A percentile compares a stretch with the other conserved stretches of the same genome.
phyloP scores from a whole-genome alignment of 306 rosid species.

The Astragalus glycyphyllos region DNA sequence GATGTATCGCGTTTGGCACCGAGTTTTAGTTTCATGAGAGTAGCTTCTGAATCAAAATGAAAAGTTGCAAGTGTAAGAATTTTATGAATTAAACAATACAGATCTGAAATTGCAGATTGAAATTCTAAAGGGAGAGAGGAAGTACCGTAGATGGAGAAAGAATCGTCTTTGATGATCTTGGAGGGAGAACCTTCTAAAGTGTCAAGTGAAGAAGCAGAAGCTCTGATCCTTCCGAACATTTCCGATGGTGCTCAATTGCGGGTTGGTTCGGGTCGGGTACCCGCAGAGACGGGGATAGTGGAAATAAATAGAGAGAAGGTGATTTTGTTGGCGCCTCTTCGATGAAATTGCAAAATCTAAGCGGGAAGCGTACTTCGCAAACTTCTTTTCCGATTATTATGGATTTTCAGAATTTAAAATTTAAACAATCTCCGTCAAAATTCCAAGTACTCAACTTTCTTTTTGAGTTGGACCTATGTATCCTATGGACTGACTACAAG shows the following conservation, averaged over 20 bases:
- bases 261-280: slow-evolving; percentile 21
- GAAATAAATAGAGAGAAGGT: slow-evolving; percentile 3
- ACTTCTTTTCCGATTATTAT: slow-evolving; percentile 5
- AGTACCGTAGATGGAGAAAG: slow-evolving; percentile 84
- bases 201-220: slow-evolving; percentile 68
- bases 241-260: neutral
- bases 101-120: slow-evolving; percentile 33
- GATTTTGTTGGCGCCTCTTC: slow-evolving; percentile 39
- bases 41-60: slow-evolving; percentile 65
- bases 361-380: slow-evolving; percentile 63
- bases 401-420: neutral
- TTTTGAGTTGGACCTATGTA: neutral
- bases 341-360: slow-evolving; percentile 6
- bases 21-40: slow-evolving; percentile 78
- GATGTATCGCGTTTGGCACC: slow-evolving; percentile 63
- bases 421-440: too few relatives aligned
- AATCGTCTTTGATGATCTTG: slow-evolving; percentile 75
- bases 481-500: too few relatives aligned
- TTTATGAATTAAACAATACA: neutral
- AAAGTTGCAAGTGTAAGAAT: neutral
- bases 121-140: neutral
- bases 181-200: slow-evolving; percentile 69
- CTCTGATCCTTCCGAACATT: slow-evolving; percentile 85
- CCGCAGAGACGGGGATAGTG: neutral
- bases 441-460: neutral